These are phyloP conservation scores for Chrysophaeum taylorii DNA, from an alignment of 352 stramenopile species.

Conservation along the genomic window DNA sequence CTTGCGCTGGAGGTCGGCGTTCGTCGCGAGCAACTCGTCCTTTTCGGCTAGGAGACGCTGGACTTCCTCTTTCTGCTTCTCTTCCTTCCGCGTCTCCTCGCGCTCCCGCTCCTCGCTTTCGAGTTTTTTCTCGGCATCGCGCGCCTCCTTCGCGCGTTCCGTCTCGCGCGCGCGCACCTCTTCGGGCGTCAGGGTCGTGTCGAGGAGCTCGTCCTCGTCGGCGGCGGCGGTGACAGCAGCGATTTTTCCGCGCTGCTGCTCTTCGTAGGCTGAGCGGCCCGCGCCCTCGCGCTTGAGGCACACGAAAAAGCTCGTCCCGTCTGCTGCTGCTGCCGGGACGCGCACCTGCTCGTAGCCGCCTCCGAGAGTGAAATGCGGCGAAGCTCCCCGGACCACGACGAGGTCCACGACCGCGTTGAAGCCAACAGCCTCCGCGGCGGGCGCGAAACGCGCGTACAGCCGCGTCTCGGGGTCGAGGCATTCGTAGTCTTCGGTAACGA, in stretches of 20 bases:
- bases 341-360: constrained; percentile 9
- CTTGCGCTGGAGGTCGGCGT: constrained; percentile 49
- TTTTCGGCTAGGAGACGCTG: neutral
- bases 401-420: neutral
- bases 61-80: neutral
- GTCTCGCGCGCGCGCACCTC: neutral
- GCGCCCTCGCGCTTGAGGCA: constrained; percentile 21
- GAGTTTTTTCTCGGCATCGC: neutral
- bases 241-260: too few species aligned
- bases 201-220: constrained; percentile 10
- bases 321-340: neutral
- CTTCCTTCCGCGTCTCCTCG: neutral
- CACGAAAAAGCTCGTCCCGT: constrained; percentile 4
- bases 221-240: neutral
- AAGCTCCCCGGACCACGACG: neutral
- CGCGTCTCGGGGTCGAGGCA: neutral
- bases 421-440: neutral
- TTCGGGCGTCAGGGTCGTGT: constrained; percentile 11
- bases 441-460: neutral
- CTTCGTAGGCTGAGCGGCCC: constrained; percentile 11
- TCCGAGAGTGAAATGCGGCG: neutral
- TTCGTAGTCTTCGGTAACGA: neutral
- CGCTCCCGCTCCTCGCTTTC: neutral
- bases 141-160: constrained; percentile 3
- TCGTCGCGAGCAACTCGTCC: neutral